phyloP scores from a whole-genome alignment of 2,329 filamentous ascomycete species.

The Fusarium mangiferae region DNA sequence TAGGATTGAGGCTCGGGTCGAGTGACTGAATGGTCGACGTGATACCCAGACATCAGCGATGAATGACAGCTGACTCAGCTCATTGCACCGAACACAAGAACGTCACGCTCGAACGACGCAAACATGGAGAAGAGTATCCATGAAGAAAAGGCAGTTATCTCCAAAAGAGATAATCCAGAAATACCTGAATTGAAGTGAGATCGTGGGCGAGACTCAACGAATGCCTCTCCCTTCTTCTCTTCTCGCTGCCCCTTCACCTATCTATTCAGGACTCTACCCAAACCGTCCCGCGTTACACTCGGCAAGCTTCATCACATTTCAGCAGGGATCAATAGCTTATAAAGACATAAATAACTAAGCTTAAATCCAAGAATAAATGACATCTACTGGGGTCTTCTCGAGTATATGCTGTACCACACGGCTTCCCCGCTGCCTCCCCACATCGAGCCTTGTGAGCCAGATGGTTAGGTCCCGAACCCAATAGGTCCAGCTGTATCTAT shows the following conservation, averaged over 20 bases:
- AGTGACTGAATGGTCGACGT: neutral
- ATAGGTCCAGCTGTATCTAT: neutral
- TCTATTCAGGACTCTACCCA: neutral
- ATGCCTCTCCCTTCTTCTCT: neutral
- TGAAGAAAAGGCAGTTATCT: neutral
- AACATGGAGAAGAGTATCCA: neutral
- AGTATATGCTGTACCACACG: neutral
- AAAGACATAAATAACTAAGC: neutral
- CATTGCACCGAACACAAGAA: neutral
- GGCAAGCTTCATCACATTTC: neutral
- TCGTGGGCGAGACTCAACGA: neutral
- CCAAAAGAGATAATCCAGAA: no score
- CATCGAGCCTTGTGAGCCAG: neutral
- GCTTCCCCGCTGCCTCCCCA: neutral
- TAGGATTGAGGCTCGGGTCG: no score
- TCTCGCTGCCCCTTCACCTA: neutral
- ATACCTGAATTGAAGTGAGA: accelerated
- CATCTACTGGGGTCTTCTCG: neutral
- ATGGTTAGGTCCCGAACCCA: neutral
- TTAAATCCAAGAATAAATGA: neutral
- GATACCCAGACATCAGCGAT: neutral
- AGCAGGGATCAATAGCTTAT: neutral
- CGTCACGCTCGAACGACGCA: no score
- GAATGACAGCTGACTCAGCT: neutral
- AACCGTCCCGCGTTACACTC: neutral